Percentiles rank a stretch among this genome's conserved stretches.
phyloP scores from a whole-genome alignment of 1,284 basidiomycete genomes.

The Rhodotorula sp. region DNA sequence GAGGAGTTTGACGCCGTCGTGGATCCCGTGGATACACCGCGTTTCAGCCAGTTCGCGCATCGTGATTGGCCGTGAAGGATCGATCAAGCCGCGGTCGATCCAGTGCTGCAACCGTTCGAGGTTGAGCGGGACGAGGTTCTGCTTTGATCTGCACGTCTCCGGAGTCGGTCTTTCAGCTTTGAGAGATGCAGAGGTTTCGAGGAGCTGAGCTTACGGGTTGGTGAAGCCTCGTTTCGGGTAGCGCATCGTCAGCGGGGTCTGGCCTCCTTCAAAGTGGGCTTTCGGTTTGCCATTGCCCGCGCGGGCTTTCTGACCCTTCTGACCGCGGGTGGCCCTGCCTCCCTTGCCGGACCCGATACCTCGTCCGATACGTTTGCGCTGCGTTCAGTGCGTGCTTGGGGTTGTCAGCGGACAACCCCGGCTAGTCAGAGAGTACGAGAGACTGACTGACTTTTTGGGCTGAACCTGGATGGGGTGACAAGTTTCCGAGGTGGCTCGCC shows the following conservation, averaged over 20 bases:
- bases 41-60: constrained; percentile 78
- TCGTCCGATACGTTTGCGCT: constrained; percentile 89
- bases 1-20: constrained; percentile 87
- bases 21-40: constrained; percentile 81
- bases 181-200: constrained; percentile 48
- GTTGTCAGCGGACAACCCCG: background rate
- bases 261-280: constrained; percentile 85
- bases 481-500: constrained; percentile 29
- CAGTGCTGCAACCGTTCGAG: constrained; percentile 84
- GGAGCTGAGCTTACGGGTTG: constrained; percentile 63
- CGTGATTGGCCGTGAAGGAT: constrained; percentile 79
- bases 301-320: constrained; percentile 93
- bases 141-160: constrained; percentile 11
- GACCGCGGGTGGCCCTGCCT: constrained; percentile 86
- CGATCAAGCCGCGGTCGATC: constrained; percentile 79
- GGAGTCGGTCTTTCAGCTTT: background rate
- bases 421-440: background rate
- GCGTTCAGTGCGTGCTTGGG: constrained; percentile 16
- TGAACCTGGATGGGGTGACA: constrained; percentile 35
- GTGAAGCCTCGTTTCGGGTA: constrained; percentile 93
- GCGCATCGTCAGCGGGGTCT: constrained; percentile 85
- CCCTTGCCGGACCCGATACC: constrained; percentile 88
- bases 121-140: constrained; percentile 61
- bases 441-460: constrained; percentile 28
- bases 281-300: constrained; percentile 79